Evolutionary conservation across 192 early-diverging fungal species (phyloP).

Genomic region (Podila verticillata): DNA sequence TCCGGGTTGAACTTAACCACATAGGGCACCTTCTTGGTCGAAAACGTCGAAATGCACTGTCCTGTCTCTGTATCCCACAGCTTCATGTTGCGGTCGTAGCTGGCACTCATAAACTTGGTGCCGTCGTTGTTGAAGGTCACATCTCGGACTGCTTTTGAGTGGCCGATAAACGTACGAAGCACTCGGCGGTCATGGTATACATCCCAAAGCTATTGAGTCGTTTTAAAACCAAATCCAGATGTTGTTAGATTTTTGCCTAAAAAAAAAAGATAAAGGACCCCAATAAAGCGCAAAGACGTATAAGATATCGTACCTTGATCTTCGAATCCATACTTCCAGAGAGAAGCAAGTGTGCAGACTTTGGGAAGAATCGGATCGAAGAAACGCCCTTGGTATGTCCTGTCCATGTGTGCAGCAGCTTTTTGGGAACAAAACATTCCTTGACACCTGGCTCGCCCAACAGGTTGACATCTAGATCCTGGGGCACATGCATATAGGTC

Average conservation of each 20-base stretch:
- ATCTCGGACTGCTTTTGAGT: conserved; percentile 93
- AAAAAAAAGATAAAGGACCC: not conserved
- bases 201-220: conserved; percentile 82
- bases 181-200: conserved; percentile 89
- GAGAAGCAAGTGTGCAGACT: conserved; percentile 89
- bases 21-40: conserved; percentile 84
- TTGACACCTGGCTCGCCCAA: conserved; percentile 74
- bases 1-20: conserved; percentile 94
- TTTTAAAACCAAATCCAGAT: not conserved
- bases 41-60: conserved; percentile 80
- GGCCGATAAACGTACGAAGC: conserved; percentile 90
- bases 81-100: conserved; percentile 93
- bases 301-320: conserved; percentile 76
- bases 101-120: conserved; percentile 81
- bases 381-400: conserved; percentile 94
- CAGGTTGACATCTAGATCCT: conserved; percentile 85
- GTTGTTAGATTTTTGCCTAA: not conserved
- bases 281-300: not conserved
- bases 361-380: conserved; percentile 91
- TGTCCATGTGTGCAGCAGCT: conserved; percentile 87
- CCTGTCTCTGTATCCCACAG: conserved; percentile 99
- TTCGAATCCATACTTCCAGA: conserved; percentile 94
- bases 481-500: conserved; percentile 97
- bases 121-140: conserved; percentile 93
- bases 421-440: conserved; percentile 89